phyloP scores from a whole-genome alignment of 371 early-diverging fungal species.

The Catenaria anguillulae region DNA sequence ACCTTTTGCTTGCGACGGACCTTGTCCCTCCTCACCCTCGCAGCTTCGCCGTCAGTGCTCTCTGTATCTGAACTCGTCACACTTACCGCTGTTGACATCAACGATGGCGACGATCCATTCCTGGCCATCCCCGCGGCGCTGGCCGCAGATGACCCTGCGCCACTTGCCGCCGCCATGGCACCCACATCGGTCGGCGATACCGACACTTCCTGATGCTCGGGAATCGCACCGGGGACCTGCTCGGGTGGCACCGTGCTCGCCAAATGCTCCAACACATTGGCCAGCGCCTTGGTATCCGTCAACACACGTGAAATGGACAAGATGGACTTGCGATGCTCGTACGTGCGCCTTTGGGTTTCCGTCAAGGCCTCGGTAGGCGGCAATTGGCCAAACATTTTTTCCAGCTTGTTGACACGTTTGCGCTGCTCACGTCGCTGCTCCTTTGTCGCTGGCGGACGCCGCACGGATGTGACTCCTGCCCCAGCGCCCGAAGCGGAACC shows the following conservation, averaged over 20 bases:
- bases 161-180: too few relatives aligned
- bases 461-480: too few relatives aligned
- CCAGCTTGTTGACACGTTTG: conserved; percentile 14
- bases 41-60: neutral
- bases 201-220: too few relatives aligned
- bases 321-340: conserved; percentile 6
- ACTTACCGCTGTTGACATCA: too few relatives aligned
- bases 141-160: too few relatives aligned
- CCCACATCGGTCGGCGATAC: too few relatives aligned
- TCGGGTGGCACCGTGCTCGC: too few relatives aligned
- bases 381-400: conserved; percentile 15
- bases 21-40: neutral
- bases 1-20: neutral
- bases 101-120: too few relatives aligned
- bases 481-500: too few relatives aligned
- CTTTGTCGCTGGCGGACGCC: neutral
- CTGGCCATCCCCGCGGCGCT: too few relatives aligned
- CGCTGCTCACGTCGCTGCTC: conserved; percentile 1
- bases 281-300: neutral
- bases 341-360: neutral
- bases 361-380: conserved; percentile 13
- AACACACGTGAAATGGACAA: neutral
- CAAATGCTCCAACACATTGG: neutral
- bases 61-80: too few relatives aligned
- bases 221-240: too few relatives aligned